phyloP scores from a whole-genome alignment of 208 protist species.

The Spongospora subterranea region DNA sequence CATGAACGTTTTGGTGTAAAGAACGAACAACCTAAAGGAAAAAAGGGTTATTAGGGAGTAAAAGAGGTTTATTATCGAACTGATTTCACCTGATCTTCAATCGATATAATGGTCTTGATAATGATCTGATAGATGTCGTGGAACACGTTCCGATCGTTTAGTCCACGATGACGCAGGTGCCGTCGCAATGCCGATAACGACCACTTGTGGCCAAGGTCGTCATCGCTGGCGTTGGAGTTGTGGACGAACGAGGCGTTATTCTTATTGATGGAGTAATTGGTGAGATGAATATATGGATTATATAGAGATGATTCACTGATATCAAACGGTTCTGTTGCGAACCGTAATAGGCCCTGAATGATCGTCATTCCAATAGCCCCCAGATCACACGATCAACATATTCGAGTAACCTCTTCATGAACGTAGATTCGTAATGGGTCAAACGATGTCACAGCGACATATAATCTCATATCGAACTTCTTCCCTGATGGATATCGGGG shows the following conservation, averaged over 20 bases:
- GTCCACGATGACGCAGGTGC: not conserved
- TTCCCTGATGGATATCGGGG: not conserved
- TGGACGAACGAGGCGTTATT: slow-evolving; percentile 58
- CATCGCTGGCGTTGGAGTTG: slow-evolving; percentile 59
- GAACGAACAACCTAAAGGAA: not conserved
- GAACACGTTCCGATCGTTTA: slow-evolving; percentile 49
- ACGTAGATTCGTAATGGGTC: slow-evolving; percentile 69
- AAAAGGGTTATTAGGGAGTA: no score
- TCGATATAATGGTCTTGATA: slow-evolving; percentile 41
- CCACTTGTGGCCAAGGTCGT: slow-evolving; percentile 68
- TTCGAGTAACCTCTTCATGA: slow-evolving; percentile 66
- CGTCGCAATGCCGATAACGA: slow-evolving; percentile 62
- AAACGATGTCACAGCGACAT: slow-evolving; percentile 68
- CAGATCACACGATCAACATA: not conserved
- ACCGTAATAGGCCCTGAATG: slow-evolving; percentile 60
- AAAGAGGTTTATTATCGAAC: no score
- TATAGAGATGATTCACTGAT: not conserved
- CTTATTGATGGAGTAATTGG: slow-evolving; percentile 76
- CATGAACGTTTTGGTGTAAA: slow-evolving; percentile 30
- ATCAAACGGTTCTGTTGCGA: slow-evolving; percentile 62
- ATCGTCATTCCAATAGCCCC: not conserved
- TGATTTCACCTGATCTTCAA: slow-evolving; percentile 53
- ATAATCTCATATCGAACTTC: slow-evolving; percentile 60
- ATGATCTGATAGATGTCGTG: slow-evolving; percentile 57
- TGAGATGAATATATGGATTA: slow-evolving; percentile 67